Percentiles rank a stretch among this genome's conserved stretches.
Evolutionary conservation across 495 filamentous ascomycete species (phyloP).

Genomic region (Cairneyella variabilis): DNA sequence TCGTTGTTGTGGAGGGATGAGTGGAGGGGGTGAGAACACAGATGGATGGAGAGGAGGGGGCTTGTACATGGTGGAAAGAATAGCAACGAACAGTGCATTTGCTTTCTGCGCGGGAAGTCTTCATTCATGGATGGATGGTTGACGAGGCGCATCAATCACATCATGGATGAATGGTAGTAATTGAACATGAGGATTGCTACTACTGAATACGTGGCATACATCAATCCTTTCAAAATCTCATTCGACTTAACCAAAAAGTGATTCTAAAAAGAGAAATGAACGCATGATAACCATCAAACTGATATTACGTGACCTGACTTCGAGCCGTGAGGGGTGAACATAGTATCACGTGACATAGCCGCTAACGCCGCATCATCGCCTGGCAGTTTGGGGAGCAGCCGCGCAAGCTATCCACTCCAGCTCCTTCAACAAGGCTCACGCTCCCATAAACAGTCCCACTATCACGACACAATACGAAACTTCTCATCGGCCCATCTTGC

Average conservation of each 20-base stretch:
- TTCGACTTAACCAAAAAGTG: no score
- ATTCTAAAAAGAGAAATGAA: no score
- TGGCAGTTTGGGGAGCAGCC: no score
- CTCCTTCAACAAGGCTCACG: not conserved
- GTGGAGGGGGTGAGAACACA: not conserved
- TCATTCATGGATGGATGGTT: constrained; percentile 1
- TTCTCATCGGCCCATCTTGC: no score
- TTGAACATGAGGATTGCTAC: constrained; percentile 13
- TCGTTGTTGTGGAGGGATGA: not conserved
- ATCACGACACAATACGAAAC: not conserved
- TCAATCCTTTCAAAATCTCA: not conserved
- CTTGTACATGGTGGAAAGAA: constrained; percentile 18
- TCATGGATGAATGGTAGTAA: constrained; percentile 14
- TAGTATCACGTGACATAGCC: no score
- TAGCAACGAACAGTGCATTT: constrained; percentile 9
- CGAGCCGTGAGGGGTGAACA: no score
- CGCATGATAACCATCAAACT: no score
- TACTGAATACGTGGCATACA: constrained; percentile 19
- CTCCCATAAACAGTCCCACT: not conserved
- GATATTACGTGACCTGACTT: no score
- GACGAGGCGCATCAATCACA: constrained; percentile 6
- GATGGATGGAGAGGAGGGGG: not conserved
- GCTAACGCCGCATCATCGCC: not conserved
- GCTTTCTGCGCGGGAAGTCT: constrained; percentile 5
- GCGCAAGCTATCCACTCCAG: constrained; percentile 14